A percentile compares a stretch with the other conserved stretches of the same genome.
These are phyloP conservation scores for Phlegmacium glaucopus DNA, from an alignment of 768 basidiomycete species.

Conservation along the genomic window DNA sequence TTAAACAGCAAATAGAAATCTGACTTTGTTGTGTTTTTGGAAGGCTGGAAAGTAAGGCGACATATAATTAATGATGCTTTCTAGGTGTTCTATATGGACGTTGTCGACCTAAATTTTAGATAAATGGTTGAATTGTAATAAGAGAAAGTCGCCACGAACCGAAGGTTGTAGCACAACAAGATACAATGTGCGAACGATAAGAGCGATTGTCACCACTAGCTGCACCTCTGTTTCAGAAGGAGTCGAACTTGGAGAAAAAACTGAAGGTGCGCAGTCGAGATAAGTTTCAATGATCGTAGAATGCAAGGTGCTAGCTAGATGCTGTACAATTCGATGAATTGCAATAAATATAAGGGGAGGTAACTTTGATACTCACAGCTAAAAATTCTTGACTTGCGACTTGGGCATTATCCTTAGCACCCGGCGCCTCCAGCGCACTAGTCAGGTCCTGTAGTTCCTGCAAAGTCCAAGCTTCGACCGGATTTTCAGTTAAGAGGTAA, in stretches of 20 bases:
- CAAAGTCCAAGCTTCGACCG: constrained; percentile 30
- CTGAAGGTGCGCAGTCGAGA: constrained; percentile 81
- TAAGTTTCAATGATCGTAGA: constrained; percentile 79
- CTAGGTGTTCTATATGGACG: constrained; percentile 44
- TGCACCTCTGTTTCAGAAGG: constrained; percentile 60
- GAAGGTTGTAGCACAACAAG: constrained; percentile 45
- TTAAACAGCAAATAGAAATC: background rate
- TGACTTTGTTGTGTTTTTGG: constrained; percentile 58
- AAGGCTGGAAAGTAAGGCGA: constrained; percentile 75
- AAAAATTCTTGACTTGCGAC: constrained; percentile 13
- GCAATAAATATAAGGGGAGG: background rate
- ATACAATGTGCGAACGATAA: constrained; percentile 61
- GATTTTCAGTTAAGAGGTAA: constrained; percentile 17
- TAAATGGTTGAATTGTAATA: constrained; percentile 1
- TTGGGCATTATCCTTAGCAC: constrained; percentile 3
- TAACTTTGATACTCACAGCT: constrained; percentile 11
- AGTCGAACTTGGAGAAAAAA: constrained; percentile 66
- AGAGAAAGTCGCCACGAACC: background rate
- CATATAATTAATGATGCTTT: constrained; percentile 67
- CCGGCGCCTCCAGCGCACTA: constrained; percentile 2
- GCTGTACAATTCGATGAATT: constrained; percentile 32
- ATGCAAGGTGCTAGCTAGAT: constrained; percentile 71
- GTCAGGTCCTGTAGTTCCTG: constrained; percentile 31
- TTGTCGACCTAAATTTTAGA: constrained; percentile 14
- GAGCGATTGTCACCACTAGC: constrained; percentile 52